A percentile compares a stretch with the other conserved stretches of the same genome.
These are phyloP conservation scores for Excoecaria agallocha DNA, from an alignment of 345 rosid genomes.

Conservation along the genomic window DNA sequence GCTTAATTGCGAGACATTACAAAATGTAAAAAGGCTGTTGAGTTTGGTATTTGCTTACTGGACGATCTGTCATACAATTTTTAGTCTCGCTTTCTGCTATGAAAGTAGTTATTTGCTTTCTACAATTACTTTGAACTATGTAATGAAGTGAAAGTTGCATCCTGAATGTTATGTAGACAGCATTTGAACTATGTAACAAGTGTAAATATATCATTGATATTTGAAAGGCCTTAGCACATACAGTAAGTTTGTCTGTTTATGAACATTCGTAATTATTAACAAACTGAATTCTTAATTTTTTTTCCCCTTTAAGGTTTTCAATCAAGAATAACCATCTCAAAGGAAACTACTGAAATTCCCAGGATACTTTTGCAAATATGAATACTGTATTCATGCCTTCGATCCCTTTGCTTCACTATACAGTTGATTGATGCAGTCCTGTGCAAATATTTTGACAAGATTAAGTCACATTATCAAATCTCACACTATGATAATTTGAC, in stretches of 20 bases:
- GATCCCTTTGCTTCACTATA: constrained; percentile 65
- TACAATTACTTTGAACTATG: background rate
- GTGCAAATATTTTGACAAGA: constrained; percentile 11
- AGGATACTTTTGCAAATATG: background rate
- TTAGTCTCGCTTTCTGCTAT: background rate
- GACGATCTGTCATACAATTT: background rate
- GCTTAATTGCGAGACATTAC: background rate
- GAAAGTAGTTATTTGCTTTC: background rate
- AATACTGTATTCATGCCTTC: constrained; percentile 36
- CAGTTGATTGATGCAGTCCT: constrained; percentile 64
- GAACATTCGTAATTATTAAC: constrained; percentile 5
- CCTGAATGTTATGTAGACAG: background rate
- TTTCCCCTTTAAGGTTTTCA: constrained; percentile 4
- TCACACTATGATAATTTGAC: background rate
- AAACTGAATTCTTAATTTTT: background rate
- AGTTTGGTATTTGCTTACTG: background rate
- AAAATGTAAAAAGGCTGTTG: background rate
- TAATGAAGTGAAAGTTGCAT: too few relatives aligned
- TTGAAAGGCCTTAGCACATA: background rate
- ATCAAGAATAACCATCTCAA: background rate
- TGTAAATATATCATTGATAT: background rate
- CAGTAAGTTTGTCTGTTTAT: constrained; percentile 10
- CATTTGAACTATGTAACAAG: background rate
- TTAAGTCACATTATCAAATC: background rate
- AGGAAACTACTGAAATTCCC: background rate